phyloP scores from a whole-genome alignment of 164 flowering plant genomes.

The Kingdonia uniflora region DNA sequence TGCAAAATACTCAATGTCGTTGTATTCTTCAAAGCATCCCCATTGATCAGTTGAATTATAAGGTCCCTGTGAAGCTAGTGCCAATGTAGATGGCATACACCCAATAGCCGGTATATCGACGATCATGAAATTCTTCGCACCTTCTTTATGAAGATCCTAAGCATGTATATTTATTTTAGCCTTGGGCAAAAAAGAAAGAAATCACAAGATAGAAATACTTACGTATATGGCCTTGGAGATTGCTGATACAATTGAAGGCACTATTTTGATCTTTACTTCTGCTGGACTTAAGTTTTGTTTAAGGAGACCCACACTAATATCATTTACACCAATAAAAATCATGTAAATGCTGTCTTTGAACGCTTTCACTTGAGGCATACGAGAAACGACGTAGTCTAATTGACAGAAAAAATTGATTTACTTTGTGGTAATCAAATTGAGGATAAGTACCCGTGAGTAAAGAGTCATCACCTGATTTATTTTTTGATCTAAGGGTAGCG shows the following conservation, averaged over 20 bases:
- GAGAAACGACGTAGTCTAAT: constrained; percentile 3
- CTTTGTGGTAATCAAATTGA: neutral
- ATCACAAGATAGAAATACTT: neutral
- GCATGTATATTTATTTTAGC: neutral
- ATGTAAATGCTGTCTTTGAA: constrained; percentile 15
- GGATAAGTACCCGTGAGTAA: too few species aligned
- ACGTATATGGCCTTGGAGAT: constrained; percentile 18
- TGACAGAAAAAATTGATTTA: neutral
- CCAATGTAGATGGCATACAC: constrained; percentile 8
- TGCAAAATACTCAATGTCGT: constrained; percentile 11
- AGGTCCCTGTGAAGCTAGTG: constrained; percentile 10
- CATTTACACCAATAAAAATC: constrained; percentile 16
- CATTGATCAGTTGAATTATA: constrained; percentile 17
- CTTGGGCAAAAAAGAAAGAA: too few species aligned
- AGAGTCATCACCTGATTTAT: constrained; percentile 9
- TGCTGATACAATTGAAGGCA: constrained; percentile 12
- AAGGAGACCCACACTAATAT: constrained; percentile 5
- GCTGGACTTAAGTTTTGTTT: constrained; percentile 6
- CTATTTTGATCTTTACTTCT: constrained; percentile 11
- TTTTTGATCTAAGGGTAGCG: constrained; percentile 4
- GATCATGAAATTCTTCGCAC: constrained; percentile 17
- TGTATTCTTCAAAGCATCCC: constrained; percentile 19
- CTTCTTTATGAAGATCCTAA: constrained; percentile 20
- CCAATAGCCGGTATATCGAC: constrained; percentile 17
- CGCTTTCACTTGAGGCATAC: constrained; percentile 10